Evolutionary conservation across 2,329 filamentous ascomycete species (phyloP).

Genomic region (Anthostomella pinea): DNA sequence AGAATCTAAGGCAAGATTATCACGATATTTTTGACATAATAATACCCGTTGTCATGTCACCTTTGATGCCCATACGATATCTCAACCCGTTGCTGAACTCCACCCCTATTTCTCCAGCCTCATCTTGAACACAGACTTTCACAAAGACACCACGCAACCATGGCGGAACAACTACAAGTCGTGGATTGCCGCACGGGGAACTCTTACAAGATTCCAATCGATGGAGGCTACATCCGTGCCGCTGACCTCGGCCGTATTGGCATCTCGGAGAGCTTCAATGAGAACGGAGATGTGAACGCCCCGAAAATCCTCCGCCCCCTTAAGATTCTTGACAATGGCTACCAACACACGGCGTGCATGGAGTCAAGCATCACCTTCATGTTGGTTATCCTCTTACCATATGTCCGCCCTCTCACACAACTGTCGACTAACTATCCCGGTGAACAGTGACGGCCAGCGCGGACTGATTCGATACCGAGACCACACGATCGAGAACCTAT

Average conservation of each 20-base stretch:
- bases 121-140: too few relatives aligned
- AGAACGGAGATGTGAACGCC: constrained; percentile 5
- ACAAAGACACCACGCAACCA: constrained; percentile 7
- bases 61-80: too few relatives aligned
- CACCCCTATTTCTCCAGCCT: too few relatives aligned
- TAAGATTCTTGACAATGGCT: constrained; percentile 23
- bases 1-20: constrained; percentile 1
- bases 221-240: constrained; percentile 21
- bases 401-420: background rate
- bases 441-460: constrained; percentile 20
- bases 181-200: constrained; percentile 26
- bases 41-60: too few relatives aligned
- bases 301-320: constrained; percentile 15
- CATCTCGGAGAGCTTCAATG: constrained; percentile 9
- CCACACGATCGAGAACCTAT: constrained; percentile 23
- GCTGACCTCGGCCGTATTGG: constrained; percentile 22
- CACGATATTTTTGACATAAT: constrained; percentile 4
- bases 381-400: too few relatives aligned
- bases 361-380: constrained; percentile 27
- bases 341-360: constrained; percentile 26
- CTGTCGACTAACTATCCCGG: constrained; percentile 1
- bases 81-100: too few relatives aligned
- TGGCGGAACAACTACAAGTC: constrained; percentile 24
- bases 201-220: constrained; percentile 24
- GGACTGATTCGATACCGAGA: constrained; percentile 24